Base-by-base conservation (phyloP, 192 early-diverging fungal species). In the Gamsiella multidivaricata region DNA sequence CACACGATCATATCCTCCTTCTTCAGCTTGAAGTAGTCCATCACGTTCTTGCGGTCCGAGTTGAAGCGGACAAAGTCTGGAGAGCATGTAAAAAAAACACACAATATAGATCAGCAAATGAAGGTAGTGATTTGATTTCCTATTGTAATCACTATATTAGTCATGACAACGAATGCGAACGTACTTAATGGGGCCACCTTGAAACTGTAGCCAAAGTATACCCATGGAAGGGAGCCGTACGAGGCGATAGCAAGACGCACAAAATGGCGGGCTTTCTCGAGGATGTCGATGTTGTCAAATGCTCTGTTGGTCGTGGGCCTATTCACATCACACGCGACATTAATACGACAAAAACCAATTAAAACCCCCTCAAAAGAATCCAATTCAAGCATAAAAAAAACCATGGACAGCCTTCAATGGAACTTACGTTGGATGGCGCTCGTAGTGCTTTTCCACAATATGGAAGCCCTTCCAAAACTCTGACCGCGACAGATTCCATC, bases 1-100 rank as follows among this genome's bases (percentile, higher is more conserved):
- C 81, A 82, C 3, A 71, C 62, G 28, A 82, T 79, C 60, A 82
- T 79, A 32, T 82, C 81, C 26, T 72, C 69, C 41, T 82, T 82
- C 18, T 74, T 72, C 14, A 82, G 70, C 47, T 64, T 69, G 57
- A 82, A 82, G 41, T 79, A 82, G 41, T 82, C 75, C 54, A 54
- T 54, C 0, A 82, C 75, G 39, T 69, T 70, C 55, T 82, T 82
- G 15, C 66, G 69, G 28, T 82, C 75, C 15, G 81, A 82, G 51
- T 74, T 69, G 20, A 82, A 66, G 12, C 81, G 65, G 15, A 82
- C 62, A 69, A 79, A 78, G 47, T 82, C 80, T 82, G 15, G 10
- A 32, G 25, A 29, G 63, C 28, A 52, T 34, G n/a, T n/a, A n/a
- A 18, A 31, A 25, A 8, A 55, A 31, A 32, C 31, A 46, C 20